phyloP scores from a whole-genome alignment of 805 yeast genomes.

The Saitoella complicata region DNA sequence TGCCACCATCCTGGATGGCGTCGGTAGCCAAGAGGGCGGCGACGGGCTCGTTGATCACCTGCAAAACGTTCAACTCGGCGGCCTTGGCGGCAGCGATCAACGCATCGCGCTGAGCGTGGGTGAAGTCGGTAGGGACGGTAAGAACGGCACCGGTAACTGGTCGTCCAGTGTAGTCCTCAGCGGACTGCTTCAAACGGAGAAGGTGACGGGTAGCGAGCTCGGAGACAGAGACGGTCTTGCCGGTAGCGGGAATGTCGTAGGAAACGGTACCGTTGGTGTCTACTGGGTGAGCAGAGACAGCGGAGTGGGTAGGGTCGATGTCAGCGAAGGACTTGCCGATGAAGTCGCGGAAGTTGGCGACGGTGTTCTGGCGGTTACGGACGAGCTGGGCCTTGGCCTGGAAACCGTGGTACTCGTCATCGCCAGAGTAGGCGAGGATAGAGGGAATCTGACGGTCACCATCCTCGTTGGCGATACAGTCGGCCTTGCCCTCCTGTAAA shows the following conservation, averaged over 20 bases:
- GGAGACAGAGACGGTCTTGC: conserved; percentile 28
- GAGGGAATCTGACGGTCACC: conserved; percentile 97
- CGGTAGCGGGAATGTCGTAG: conserved; percentile 31
- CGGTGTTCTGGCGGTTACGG: conserved; percentile 76
- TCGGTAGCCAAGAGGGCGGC: conserved; percentile 80
- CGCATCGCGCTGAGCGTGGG: conserved; percentile 52
- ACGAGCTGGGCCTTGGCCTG: conserved; percentile 87
- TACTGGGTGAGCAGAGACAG: conserved; percentile 50
- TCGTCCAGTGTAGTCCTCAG: conserved; percentile 81
- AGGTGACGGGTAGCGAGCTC: conserved; percentile 77
- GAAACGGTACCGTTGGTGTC: conserved; percentile 50
- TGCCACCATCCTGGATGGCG: conserved; percentile 18
- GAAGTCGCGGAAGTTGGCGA: conserved; percentile 84
- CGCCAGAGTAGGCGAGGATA: conserved; percentile 77
- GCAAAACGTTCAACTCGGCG: conserved; percentile 68
- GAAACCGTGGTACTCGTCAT: conserved; percentile 92
- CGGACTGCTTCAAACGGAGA: conserved; percentile 65
- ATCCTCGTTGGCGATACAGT: conserved; percentile 96
- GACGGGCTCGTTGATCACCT: conserved; percentile 80
- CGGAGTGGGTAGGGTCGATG: conserved; percentile 49
- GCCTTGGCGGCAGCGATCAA: conserved; percentile 43
- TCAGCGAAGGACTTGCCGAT: conserved; percentile 60
- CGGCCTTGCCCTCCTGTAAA: conserved; percentile 71
- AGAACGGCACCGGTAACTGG: conserved; percentile 67
- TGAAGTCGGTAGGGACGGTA: conserved; percentile 80